These are phyloP conservation scores for Coffea humblotiana DNA, from an alignment of 305 asterid genomes.

Conservation along the genomic window DNA sequence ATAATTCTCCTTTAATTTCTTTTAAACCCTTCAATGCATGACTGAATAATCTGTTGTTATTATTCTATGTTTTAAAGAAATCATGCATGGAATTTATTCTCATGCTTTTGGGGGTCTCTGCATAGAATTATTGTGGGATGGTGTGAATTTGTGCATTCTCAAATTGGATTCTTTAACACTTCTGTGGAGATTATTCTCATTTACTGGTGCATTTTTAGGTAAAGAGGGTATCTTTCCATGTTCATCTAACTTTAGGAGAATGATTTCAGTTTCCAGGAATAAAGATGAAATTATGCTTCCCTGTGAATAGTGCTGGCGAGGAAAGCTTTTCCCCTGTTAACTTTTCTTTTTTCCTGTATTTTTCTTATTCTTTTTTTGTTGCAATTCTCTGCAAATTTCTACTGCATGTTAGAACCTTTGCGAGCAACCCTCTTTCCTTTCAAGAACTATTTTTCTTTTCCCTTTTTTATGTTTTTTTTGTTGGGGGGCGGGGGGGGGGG, in stretches of 20 bases:
- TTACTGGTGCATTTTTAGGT: not conserved
- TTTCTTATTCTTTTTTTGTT: not conserved
- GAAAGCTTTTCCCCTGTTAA: not conserved
- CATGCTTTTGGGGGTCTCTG: not conserved
- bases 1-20: constrained; percentile 1
- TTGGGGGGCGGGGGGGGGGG: not conserved
- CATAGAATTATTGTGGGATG: not conserved
- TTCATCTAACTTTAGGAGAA: not conserved
- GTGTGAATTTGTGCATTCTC: not conserved
- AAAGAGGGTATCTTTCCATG: constrained; percentile 12
- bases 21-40: constrained; percentile 21
- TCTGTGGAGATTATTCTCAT: not conserved
- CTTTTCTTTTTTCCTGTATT: too few relatives aligned
- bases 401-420: not conserved
- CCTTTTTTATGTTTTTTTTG: not conserved
- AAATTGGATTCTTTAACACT: not conserved
- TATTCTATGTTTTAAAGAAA: not conserved
- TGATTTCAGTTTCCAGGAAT: not conserved
- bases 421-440: not conserved
- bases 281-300: not conserved
- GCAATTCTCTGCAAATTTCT: not conserved
- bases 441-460: not conserved
- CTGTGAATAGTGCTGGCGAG: too few relatives aligned
- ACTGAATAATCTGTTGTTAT: constrained; percentile 1
- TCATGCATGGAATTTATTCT: not conserved